Evolutionary conservation across 345 rosid genomes (phyloP).

Genomic region (Pugionium cornutum): DNA sequence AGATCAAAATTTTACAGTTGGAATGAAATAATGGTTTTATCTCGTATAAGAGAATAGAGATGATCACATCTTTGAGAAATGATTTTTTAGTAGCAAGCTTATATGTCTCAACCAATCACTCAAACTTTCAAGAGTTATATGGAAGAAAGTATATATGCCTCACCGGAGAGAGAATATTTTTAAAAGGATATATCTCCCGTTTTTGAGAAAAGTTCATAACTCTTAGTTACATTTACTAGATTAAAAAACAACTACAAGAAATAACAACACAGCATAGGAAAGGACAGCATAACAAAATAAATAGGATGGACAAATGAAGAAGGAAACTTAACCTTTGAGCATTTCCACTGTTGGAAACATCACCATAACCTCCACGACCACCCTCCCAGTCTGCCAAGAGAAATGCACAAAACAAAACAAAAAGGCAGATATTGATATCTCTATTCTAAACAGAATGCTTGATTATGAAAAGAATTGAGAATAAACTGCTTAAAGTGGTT

Average conservation of each 20-base stretch:
- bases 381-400: conserved; percentile 74
- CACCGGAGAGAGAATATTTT: neutral
- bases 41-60: conserved; percentile 5
- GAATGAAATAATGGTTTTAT: conserved; percentile 8
- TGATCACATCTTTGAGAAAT: neutral
- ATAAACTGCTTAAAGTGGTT: no score
- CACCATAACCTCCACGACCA: conserved; percentile 68
- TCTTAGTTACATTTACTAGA: conserved; percentile 9
- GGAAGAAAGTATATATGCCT: neutral
- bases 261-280: neutral
- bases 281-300: conserved; percentile 1
- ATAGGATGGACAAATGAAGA: conserved; percentile 21
- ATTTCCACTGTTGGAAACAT: conserved; percentile 49
- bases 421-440: conserved; percentile 1
- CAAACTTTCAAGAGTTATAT: neutral
- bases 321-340: conserved; percentile 59
- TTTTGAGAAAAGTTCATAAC: neutral
- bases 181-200: neutral
- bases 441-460: neutral
- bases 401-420: neutral
- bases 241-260: neutral
- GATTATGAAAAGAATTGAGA: neutral
- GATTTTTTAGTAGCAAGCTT: neutral
- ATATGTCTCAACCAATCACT: conserved; percentile 7
- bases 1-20: neutral